These are phyloP conservation scores for Sugiyamaella chiloensis DNA, from an alignment of 805 yeast species.

Conservation along the genomic window DNA sequence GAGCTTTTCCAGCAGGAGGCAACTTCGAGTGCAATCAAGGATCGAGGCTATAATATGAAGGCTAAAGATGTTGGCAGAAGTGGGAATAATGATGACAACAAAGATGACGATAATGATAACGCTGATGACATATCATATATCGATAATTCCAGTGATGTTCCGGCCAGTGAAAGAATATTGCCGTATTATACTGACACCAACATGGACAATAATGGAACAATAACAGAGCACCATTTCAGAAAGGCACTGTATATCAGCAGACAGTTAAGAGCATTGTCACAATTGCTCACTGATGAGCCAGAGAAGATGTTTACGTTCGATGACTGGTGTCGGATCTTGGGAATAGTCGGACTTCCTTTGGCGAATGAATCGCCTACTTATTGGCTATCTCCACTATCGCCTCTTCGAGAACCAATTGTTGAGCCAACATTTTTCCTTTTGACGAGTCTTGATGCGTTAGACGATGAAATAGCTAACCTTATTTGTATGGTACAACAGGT, in stretches of 20 bases:
- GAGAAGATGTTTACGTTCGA: conserved; percentile 44
- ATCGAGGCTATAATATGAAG: not conserved
- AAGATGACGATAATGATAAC: not conserved
- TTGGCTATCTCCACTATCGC: conserved; percentile 69
- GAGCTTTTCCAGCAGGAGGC: not conserved
- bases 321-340: conserved; percentile 49
- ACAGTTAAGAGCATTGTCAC: conserved; percentile 8
- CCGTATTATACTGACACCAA: not conserved
- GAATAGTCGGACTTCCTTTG: conserved; percentile 6
- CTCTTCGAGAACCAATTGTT: conserved; percentile 63
- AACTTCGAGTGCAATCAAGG: not conserved
- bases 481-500: not conserved
- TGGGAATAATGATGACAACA: not conserved
- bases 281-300: conserved; percentile 28
- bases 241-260: conserved; percentile 8
- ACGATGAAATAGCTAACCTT: conserved; percentile 15
- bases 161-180: not conserved
- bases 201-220: not conserved
- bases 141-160: not conserved
- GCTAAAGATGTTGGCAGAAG: not conserved
- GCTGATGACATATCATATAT: not conserved
- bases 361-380: conserved; percentile 32
- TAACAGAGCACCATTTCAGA: conserved; percentile 1
- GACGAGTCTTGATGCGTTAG: conserved; percentile 22
- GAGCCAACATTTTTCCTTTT: conserved; percentile 59